Evolutionary conservation across 805 yeast species (phyloP).

Genomic region (Saturnispora hagleri): DNA sequence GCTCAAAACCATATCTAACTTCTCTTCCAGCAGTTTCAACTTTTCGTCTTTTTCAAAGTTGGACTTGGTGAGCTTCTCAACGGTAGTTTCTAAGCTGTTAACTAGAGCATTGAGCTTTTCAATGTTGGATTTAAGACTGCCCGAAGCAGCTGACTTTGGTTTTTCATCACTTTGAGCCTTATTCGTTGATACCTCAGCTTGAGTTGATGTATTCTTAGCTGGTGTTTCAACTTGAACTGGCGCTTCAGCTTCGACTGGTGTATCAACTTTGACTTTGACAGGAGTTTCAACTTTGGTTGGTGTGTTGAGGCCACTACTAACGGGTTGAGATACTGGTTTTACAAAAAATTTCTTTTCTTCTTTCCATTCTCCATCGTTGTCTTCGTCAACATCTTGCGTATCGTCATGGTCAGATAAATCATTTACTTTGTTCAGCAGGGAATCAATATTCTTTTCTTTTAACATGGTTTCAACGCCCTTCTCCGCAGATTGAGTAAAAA

Average conservation of each 20-base stretch:
- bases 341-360: background rate
- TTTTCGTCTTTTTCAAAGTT: conserved; percentile 60
- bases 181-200: conserved; percentile 9
- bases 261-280: conserved; percentile 10
- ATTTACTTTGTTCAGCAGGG: conserved; percentile 38
- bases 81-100: conserved; percentile 45
- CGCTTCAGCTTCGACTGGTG: conserved; percentile 5
- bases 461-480: conserved; percentile 40
- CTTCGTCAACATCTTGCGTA: conserved; percentile 21
- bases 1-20: conserved; percentile 45
- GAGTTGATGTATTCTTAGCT: background rate
- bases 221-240: conserved; percentile 9
- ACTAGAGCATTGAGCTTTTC: conserved; percentile 57
- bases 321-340: background rate
- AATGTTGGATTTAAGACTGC: conserved; percentile 63
- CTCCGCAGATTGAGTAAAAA: conserved; percentile 23
- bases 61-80: conserved; percentile 40
- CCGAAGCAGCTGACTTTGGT: conserved; percentile 32
- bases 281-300: conserved; percentile 5
- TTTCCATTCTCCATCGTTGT: conserved; percentile 25
- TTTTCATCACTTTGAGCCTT: conserved; percentile 16
- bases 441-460: conserved; percentile 38
- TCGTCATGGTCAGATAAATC: conserved; percentile 31
- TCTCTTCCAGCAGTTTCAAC: conserved; percentile 47
- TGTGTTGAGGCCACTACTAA: background rate